phyloP scores from a whole-genome alignment of 2,329 filamentous ascomycete species.

The Zymoseptoria pseudotritici region DNA sequence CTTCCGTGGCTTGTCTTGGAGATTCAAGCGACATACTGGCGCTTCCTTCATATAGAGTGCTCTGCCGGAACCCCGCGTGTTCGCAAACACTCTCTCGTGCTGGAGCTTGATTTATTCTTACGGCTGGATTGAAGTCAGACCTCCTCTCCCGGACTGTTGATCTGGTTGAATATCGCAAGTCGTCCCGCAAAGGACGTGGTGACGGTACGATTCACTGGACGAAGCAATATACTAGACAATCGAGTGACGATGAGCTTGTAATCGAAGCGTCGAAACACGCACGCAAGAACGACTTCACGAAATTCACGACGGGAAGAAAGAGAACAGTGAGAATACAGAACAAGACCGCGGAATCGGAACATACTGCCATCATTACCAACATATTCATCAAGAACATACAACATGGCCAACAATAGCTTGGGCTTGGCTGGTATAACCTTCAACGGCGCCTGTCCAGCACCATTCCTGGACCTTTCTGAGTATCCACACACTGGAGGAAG shows the following conservation, averaged over 20 bases:
- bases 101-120: background rate
- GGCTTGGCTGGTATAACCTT: background rate
- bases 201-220: background rate
- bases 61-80: background rate
- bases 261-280: background rate
- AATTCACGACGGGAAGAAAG: background rate
- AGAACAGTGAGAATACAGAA: background rate
- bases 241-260: background rate
- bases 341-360: background rate
- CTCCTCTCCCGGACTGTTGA: background rate
- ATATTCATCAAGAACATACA: background rate
- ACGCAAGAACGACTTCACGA: background rate
- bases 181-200: background rate
- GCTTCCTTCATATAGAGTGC: background rate
- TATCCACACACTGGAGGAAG: constrained; percentile 60
- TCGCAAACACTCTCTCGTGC: background rate
- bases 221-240: background rate
- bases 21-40: background rate
- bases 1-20: background rate
- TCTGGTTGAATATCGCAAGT: background rate
- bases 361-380: background rate
- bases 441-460: constrained; percentile 53
- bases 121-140: background rate
- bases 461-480: constrained; percentile 58
- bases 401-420: background rate